These are phyloP conservation scores for Leucosporidium yakuticum DNA, from an alignment of 768 basidiomycete genomes.

Conservation along the genomic window DNA sequence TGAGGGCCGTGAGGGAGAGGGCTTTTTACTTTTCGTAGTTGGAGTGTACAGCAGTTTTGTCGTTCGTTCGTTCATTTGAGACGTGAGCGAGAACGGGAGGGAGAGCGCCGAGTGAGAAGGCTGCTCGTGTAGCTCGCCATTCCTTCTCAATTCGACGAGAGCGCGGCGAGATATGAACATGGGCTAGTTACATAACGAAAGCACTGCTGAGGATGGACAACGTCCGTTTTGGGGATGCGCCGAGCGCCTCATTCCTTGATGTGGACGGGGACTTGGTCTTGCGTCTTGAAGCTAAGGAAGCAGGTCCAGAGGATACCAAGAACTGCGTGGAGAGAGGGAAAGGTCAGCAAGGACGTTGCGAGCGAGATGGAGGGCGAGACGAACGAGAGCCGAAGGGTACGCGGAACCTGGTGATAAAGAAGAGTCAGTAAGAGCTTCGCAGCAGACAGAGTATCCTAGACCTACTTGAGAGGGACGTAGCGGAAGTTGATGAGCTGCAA, in stretches of 20 bases:
- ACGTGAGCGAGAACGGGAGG: too few species aligned
- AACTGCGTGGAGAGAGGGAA: neutral
- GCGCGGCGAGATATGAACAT: too few species aligned
- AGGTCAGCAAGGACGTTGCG: neutral
- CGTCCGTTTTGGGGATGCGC: too few species aligned
- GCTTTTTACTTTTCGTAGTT: slow-evolving; percentile 35
- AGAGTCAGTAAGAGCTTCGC: neutral
- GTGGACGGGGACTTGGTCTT: neutral
- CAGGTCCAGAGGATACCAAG: slow-evolving; percentile 26
- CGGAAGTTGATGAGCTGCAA: slow-evolving; percentile 35
- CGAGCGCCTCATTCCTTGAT: too few species aligned
- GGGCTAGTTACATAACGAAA: too few species aligned
- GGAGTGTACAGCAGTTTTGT: neutral
- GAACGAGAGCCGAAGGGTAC: slow-evolving; percentile 27
- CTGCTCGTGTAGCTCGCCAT: too few species aligned
- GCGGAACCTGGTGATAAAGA: slow-evolving; percentile 8
- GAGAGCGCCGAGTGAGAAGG: too few species aligned
- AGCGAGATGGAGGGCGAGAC: neutral
- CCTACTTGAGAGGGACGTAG: slow-evolving; percentile 25
- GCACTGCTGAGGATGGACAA: too few species aligned
- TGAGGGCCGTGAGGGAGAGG: slow-evolving; percentile 45
- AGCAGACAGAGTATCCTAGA: neutral
- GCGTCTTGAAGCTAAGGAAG: slow-evolving; percentile 18
- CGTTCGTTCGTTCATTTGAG: neutral
- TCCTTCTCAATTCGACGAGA: too few species aligned